Percentiles rank a stretch among this genome's conserved stretches.
phyloP scores from a whole-genome alignment of 2,329 filamentous ascomycete genomes.

The Trichoderma sp. region DNA sequence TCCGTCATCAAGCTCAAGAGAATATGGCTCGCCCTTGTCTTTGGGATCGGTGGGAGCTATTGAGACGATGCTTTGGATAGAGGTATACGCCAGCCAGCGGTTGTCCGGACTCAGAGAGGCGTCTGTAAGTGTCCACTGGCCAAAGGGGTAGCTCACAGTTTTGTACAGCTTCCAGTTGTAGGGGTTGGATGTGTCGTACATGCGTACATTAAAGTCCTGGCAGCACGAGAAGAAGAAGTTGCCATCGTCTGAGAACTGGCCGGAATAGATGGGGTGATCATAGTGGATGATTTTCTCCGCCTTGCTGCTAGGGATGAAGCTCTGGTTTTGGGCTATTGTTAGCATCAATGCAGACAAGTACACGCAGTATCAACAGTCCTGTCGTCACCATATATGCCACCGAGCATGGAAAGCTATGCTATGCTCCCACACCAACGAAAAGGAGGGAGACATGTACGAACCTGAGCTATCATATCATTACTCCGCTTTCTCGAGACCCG shows the following conservation, averaged over 20 bases:
- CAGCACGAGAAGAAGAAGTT: conserved; percentile 95
- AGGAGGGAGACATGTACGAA: conserved; percentile 30
- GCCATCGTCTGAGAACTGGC: conserved; percentile 94
- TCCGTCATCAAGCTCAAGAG: conserved; percentile 61
- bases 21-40: conserved; percentile 73
- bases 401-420: background rate
- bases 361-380: background rate
- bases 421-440: background rate
- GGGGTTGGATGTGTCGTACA: conserved; percentile 97
- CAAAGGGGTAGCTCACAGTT: conserved; percentile 78
- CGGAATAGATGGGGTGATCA: conserved; percentile 82
- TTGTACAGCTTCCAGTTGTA: conserved; percentile 97
- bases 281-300: conserved; percentile 89
- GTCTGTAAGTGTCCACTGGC: conserved; percentile 95
- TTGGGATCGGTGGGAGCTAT: conserved; percentile 83
- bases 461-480: conserved; percentile 64
- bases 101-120: conserved; percentile 90
- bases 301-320: conserved; percentile 70
- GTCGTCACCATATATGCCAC: background rate
- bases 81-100: conserved; percentile 85
- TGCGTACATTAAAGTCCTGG: conserved; percentile 89
- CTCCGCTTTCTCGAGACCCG: conserved; percentile 59
- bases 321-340: conserved; percentile 39
- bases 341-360: background rate
- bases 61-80: conserved; percentile 79